Evolutionary conservation across 208 protist species (phyloP), one percentile per base, ranked within the genome.

Genomic region (Vickermania spadyakhi): DNA sequence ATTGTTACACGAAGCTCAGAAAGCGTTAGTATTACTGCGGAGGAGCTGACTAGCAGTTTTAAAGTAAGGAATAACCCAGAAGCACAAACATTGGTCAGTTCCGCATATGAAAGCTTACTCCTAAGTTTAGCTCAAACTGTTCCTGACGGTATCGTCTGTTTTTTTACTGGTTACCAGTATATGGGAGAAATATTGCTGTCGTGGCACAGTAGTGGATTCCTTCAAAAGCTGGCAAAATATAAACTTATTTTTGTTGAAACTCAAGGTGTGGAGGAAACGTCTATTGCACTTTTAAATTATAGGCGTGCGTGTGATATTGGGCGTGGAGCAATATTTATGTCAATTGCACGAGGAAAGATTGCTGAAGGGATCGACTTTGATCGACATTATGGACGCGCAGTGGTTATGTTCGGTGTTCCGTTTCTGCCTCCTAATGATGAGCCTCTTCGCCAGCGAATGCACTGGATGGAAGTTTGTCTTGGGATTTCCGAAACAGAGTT

Each of bases 191-290:
- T 98, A 5, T 66, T 98, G 31, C 77, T 91, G 18, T 66, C 77
- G 42, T 99, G 97, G 97, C 79, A 97, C 69, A 76, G 81, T 50
- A 84, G 76, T 22, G 94, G 92, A 21, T 91, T 98, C 56, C 73
- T 98, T 54, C 84, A 94, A 57, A 72, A 96, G 65, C 76, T 98
- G 22, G 84, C 85, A 2, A 78, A 95, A 56, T 73, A 98, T 77
- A 99, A 99, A 78, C 86, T 99, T 3, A 85, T 99, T 52, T 99
- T 99, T 80, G 93, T 99, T 21, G 98, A 99, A 73, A 99, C 98
- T 5, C 86, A 96, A 55, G 92, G 96, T 53, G 77, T 94, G 2
- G 89, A 97, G 26, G 98, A 99, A 71, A 99, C 98, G 2, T 94
- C 93, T 3, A 66, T 98, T 11, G 98, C 98, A 0, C 84, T 99